Base-by-base conservation (phyloP, 768 basidiomycete genomes). In the Mycena indigotica region DNA sequence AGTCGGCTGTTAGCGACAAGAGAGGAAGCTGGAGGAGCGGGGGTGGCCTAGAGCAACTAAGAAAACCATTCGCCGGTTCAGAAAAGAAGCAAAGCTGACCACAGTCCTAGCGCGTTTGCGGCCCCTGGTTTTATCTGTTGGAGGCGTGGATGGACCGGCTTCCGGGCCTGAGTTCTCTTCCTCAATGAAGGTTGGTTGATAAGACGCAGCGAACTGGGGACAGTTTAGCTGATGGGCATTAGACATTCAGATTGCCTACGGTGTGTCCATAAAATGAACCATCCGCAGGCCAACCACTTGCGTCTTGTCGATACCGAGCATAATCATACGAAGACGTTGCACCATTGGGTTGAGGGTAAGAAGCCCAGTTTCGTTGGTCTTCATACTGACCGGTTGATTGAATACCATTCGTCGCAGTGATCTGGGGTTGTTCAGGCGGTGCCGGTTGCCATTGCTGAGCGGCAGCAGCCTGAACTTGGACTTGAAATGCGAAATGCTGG, bases 71-170 rank as follows among this genome's bases (percentile, higher is more conserved):
- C n/a, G n/a, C n/a, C n/a, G n/a, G n/a, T n/a, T n/a, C n/a, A n/a
- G 16, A 19, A 51, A 53, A 45, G 30, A 30, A 50, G 24, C 50
- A 50, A 55, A 30, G 50, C 30, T 17, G 65, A 72, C 54, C 60
- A 80, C 88, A 75, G 84, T 82, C 23, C 90, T 83, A 40, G 75
- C 80, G 5, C 88, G 85, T 67, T 89, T 92, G 41, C 90, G 84
- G 28, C 88, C 88, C 28, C 88, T 80, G 21, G 79, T 67, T 66
- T 80, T 81, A 38, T 84, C 84, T 2, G 73, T 48, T 5, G 69
- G 60, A 8, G 67, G 52, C 5, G 72, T 65, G 3, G 83, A 72
- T 15, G 82, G 71, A 8, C 76, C 78, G 26, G 80, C 69, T 24
- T 64, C 58, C 46, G 56, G 56, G 0, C 80, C 71, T 5, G 83